Evolutionary conservation across 768 basidiomycete species (phyloP).

Genomic region (Lentinula guzmanii): DNA sequence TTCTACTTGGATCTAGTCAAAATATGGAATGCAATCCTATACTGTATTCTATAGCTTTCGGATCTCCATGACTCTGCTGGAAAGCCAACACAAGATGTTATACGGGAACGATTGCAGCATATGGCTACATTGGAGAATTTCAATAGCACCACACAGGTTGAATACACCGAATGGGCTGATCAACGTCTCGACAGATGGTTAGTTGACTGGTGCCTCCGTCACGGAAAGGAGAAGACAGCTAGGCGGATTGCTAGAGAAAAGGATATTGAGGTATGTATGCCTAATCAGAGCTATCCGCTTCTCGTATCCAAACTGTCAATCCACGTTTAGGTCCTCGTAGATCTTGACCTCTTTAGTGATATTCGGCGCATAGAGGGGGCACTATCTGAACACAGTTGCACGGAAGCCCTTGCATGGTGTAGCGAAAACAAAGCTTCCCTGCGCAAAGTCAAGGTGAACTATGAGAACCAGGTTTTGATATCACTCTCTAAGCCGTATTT

Average conservation of each 20-base stretch:
- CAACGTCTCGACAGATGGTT: slow-evolving; percentile 82
- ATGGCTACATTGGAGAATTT: slow-evolving; percentile 58
- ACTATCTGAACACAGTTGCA: slow-evolving; percentile 66
- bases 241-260: slow-evolving; percentile 68
- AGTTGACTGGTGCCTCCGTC: slow-evolving; percentile 87
- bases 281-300: not conserved
- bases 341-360: slow-evolving; percentile 88
- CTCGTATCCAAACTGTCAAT: slow-evolving; percentile 11
- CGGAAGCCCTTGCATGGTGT: slow-evolving; percentile 92
- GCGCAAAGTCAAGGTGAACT: slow-evolving; percentile 76
- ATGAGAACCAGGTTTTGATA: not conserved
- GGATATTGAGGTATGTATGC: slow-evolving; percentile 64
- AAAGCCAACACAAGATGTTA: slow-evolving; percentile 63
- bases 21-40: not conserved
- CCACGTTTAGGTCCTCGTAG: slow-evolving; percentile 65
- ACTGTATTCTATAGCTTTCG: slow-evolving; percentile 28
- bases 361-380: slow-evolving; percentile 84
- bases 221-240: slow-evolving; percentile 74
- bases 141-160: slow-evolving; percentile 42
- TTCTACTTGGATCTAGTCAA: not conserved
- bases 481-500: not conserved
- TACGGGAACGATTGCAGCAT: slow-evolving; percentile 70
- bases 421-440: slow-evolving; percentile 92
- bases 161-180: slow-evolving; percentile 74
- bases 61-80: slow-evolving; percentile 43